Evolutionary conservation across 345 rosid species (phyloP), one percentile per base, ranked within the genome.

Genomic region (Sisymbrium altissimum): DNA sequence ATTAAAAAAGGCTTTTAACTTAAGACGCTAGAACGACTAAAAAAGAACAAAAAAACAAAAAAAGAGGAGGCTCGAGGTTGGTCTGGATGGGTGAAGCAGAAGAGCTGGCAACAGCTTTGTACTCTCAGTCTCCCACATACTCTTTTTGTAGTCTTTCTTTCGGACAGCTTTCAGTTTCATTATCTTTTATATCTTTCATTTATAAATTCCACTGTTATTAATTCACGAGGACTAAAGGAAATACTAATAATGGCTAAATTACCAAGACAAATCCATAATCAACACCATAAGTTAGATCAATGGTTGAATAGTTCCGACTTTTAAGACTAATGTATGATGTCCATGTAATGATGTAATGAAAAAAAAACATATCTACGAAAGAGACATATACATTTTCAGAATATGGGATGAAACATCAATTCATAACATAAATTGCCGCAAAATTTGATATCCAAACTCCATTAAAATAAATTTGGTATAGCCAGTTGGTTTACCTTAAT

Each of bases 51-150:
- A 6, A 9, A 11, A 21, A 50, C 0, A 52, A 0, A 12, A 27
- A 27, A 25, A 25, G 21, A 18, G 67, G 60, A 61, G 52, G 66
- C 56, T 43, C 11, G 38, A 44, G 56, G 72, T 29, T 29, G n/a
- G n/a, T n/a, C n/a, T n/a, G 29, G 50, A 55, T 68, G 50, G 62
- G 41, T 41, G 64, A 32, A 56, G 54, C 64, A 44, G 58, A 48
- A 25, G 68, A 62, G 63, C 76, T 72, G 76, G 69, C 44, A 63
- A 41, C 76, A 72, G 76, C 70, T 72, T 2, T 43, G 53, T 30
- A 39, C 43, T 72, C 39, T 11, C 60, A 55, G 18, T 59, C 48
- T 36, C 46, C 14, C 59, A 6, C 75, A 17, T 12, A 21, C 58
- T 46, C 29, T 60, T 58, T 70, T 60, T 48, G 32, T 62, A 62